These are phyloP conservation scores for Colletotrichum phormii DNA, from an alignment of 2,329 filamentous ascomycete genomes.

Conservation along the genomic window DNA sequence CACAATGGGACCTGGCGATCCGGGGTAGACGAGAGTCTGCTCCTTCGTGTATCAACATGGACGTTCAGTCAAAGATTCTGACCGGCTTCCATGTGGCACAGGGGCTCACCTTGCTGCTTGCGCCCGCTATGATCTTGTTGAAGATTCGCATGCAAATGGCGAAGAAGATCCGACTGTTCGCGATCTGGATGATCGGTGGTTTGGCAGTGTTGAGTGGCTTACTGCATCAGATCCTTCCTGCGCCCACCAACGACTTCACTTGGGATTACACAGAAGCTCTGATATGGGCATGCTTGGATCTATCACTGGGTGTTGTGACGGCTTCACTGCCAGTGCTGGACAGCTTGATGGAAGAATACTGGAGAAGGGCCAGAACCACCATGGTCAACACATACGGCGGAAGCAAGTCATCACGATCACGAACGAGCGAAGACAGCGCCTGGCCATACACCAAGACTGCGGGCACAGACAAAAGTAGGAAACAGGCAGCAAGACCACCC, in stretches of 20 bases:
- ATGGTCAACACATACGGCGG: neutral
- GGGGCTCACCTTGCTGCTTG: slow-evolving; percentile 47
- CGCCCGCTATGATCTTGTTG: slow-evolving; percentile 50
- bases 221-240: slow-evolving; percentile 42
- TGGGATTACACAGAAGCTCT: slow-evolving; percentile 44
- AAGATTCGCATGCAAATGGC: slow-evolving; percentile 44
- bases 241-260: slow-evolving; percentile 37
- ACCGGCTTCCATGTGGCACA: slow-evolving; percentile 48
- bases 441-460: slow-evolving; percentile 24
- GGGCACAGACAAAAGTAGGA: neutral
- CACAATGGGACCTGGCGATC: slow-evolving; percentile 43
- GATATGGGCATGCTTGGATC: slow-evolving; percentile 47
- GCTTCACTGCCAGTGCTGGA: slow-evolving; percentile 49
- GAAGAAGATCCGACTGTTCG: slow-evolving; percentile 46
- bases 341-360: slow-evolving; percentile 26
- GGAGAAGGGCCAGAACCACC: slow-evolving; percentile 2
- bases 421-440: neutral
- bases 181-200: slow-evolving; percentile 47
- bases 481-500: neutral
- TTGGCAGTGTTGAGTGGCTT: slow-evolving; percentile 46
- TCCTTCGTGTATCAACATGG: slow-evolving; percentile 39
- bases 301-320: slow-evolving; percentile 45
- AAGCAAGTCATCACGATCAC: neutral
- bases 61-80: slow-evolving; percentile 40
- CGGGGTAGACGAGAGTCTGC: slow-evolving; percentile 38